Percentiles rank a stretch among this genome's conserved stretches.
Evolutionary conservation across 306 rosid genomes (phyloP).

Genomic region (Elaeagnus macrophylla): DNA sequence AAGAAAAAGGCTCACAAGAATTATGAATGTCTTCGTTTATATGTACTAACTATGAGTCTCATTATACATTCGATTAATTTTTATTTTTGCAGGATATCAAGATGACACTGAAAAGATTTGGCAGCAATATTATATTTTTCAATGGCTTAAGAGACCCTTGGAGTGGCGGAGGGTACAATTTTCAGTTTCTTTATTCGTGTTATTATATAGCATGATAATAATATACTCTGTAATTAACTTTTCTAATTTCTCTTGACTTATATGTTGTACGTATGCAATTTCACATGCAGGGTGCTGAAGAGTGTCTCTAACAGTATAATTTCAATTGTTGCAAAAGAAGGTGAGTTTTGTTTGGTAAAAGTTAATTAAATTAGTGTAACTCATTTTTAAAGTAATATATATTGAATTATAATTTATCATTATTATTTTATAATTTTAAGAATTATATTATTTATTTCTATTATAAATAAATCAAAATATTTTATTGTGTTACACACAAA

Average conservation of each 20-base stretch:
- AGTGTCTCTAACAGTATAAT: slow-evolving; percentile 47
- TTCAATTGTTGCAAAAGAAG: slow-evolving; percentile 73
- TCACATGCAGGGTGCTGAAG: slow-evolving; percentile 56
- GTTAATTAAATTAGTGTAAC: not conserved
- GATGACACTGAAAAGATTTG: slow-evolving; percentile 50
- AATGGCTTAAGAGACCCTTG: slow-evolving; percentile 95
- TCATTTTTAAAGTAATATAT: not conserved
- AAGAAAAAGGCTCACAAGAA: too few species aligned
- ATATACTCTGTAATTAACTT: not conserved
- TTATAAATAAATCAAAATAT: too few species aligned
- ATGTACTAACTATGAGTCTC: too few species aligned
- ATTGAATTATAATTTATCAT: too few species aligned
- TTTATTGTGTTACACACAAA: too few species aligned
- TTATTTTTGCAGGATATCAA: slow-evolving; percentile 57
- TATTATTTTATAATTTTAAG: too few species aligned
- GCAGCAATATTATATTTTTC: slow-evolving; percentile 81
- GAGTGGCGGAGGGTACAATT: slow-evolving; percentile 90
- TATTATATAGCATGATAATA: not conserved
- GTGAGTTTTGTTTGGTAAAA: slow-evolving; percentile 13
- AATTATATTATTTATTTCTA: not conserved
- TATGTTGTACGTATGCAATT: not conserved
- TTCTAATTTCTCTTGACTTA: not conserved
- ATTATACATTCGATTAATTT: too few species aligned
- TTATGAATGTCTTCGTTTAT: too few species aligned
- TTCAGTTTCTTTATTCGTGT: not conserved